phyloP scores from a whole-genome alignment of 352 stramenopile genomes.

The Globisporangium acanthophoron region DNA sequence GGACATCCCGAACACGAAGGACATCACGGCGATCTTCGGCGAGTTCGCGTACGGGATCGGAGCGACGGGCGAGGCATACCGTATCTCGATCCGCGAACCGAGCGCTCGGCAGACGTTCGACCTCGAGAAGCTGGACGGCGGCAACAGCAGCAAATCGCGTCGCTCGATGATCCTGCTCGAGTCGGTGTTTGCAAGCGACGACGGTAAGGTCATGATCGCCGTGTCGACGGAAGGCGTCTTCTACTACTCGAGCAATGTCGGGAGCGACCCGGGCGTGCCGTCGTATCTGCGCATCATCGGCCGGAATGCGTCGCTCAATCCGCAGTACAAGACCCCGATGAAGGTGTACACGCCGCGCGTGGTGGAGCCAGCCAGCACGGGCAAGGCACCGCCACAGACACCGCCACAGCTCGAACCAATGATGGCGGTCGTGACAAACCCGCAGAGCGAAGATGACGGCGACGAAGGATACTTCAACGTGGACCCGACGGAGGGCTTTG shows the following conservation, averaged over 20 bases:
- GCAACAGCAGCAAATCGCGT: conserved; percentile 53
- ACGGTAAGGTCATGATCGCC: conserved; percentile 50
- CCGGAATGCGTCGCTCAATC: conserved; percentile 58
- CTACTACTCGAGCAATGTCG: conserved; percentile 54
- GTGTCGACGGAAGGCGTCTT: conserved; percentile 69
- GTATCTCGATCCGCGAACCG: conserved; percentile 45
- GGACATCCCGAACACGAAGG: conserved; percentile 54
- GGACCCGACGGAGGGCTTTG: conserved; percentile 59
- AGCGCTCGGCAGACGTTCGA: conserved; percentile 47
- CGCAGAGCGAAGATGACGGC: conserved; percentile 39
- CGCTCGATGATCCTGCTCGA: conserved; percentile 67
- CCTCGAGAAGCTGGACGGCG: conserved; percentile 55
- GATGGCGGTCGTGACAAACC: conserved; percentile 71
- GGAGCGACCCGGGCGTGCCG: conserved; percentile 7
- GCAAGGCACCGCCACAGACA: background rate
- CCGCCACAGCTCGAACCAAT: conserved; percentile 30
- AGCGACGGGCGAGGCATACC: conserved; percentile 57
- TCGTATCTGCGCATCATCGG: conserved; percentile 54
- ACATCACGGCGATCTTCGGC: conserved; percentile 52
- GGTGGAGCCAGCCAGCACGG: conserved; percentile 4
- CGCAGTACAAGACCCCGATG: conserved; percentile 64
- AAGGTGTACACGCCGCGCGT: conserved; percentile 53
- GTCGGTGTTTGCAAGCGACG: conserved; percentile 58
- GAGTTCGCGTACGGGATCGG: conserved; percentile 63
- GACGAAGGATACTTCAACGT: conserved; percentile 66